A percentile compares a stretch with the other conserved stretches of the same genome.
Evolutionary conservation across 306 rosid genomes (phyloP).

Genomic region (Cucumis hystrix): DNA sequence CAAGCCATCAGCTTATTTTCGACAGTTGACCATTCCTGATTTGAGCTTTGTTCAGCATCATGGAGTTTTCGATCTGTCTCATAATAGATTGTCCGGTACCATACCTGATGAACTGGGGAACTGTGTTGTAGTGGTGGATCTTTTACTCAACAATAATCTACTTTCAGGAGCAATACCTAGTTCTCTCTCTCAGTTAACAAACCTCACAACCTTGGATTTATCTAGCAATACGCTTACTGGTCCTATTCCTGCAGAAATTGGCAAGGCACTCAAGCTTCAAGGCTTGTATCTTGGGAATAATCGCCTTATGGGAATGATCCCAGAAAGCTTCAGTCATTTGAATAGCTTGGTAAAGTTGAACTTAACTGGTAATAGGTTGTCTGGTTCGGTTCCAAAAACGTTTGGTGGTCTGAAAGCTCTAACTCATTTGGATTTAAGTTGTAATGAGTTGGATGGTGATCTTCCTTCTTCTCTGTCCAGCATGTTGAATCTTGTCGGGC

Average conservation of each 20-base stretch:
- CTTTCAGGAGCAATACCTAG: conserved; percentile 65
- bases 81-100: conserved; percentile 67
- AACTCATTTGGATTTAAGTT: conserved; percentile 70
- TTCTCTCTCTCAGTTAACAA: conserved; percentile 45
- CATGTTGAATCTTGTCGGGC: conserved; percentile 57
- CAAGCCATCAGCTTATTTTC: conserved; percentile 49
- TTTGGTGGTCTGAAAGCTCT: conserved; percentile 55
- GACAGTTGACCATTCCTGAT: conserved; percentile 58
- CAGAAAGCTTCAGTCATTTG: conserved; percentile 48
- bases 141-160: conserved; percentile 55
- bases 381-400: conserved; percentile 53
- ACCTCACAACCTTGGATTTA: conserved; percentile 83
- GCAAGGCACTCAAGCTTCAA: conserved; percentile 58
- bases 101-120: conserved; percentile 73
- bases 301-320: conserved; percentile 49
- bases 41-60: conserved; percentile 85
- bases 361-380: conserved; percentile 62
- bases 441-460: conserved; percentile 55
- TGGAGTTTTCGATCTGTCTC: conserved; percentile 78
- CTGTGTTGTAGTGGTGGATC: conserved; percentile 57
- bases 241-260: conserved; percentile 64
- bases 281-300: conserved; percentile 75
- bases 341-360: conserved; percentile 76
- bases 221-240: conserved; percentile 72
- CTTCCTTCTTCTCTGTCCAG: conserved; percentile 66